Conservation (phyloP, 805 yeast genomes). For the Wickerhamiella brachini region DNA sequence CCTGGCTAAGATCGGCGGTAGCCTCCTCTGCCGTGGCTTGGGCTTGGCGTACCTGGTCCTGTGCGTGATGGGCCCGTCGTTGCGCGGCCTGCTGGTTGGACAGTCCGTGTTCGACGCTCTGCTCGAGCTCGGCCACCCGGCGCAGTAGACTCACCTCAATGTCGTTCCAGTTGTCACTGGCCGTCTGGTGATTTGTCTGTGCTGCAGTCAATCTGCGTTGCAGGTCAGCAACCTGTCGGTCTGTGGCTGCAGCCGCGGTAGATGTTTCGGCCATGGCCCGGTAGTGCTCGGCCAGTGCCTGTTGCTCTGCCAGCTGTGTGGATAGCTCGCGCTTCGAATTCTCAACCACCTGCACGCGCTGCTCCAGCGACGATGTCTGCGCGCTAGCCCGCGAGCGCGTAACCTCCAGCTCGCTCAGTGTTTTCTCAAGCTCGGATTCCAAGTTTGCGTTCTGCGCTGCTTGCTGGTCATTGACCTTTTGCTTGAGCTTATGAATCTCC, state of each 20-base stretch:
- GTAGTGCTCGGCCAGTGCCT: slow-evolving; percentile 53
- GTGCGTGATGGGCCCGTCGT: slow-evolving; percentile 6
- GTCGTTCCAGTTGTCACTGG: slow-evolving; percentile 70
- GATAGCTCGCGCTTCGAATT: slow-evolving; percentile 10
- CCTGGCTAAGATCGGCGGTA: slow-evolving; percentile 8
- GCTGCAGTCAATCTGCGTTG: slow-evolving; percentile 37
- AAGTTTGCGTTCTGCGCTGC: slow-evolving; percentile 8
- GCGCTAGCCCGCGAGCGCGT: neutral
- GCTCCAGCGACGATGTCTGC: neutral
- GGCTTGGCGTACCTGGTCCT: slow-evolving; percentile 13
- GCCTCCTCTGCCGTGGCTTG: slow-evolving; percentile 6
- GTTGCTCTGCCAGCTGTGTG: slow-evolving; percentile 35
- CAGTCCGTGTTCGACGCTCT: neutral
- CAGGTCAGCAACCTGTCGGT: slow-evolving; percentile 25
- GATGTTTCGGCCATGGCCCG: slow-evolving; percentile 46
- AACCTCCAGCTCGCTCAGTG: slow-evolving; percentile 18
- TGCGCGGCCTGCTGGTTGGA: neutral
- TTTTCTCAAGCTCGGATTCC: slow-evolving; percentile 19
- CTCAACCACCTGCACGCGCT: neutral
- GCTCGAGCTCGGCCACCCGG: slow-evolving; percentile 28
- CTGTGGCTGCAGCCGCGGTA: neutral
- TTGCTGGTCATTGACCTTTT: slow-evolving; percentile 9
- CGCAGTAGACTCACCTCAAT: slow-evolving; percentile 53
- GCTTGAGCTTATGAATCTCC: slow-evolving; percentile 12
- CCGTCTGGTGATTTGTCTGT: slow-evolving; percentile 58